These are phyloP conservation scores for Botryotinia globosa DNA, from an alignment of 2,329 filamentous ascomycete genomes.

Conservation along the genomic window DNA sequence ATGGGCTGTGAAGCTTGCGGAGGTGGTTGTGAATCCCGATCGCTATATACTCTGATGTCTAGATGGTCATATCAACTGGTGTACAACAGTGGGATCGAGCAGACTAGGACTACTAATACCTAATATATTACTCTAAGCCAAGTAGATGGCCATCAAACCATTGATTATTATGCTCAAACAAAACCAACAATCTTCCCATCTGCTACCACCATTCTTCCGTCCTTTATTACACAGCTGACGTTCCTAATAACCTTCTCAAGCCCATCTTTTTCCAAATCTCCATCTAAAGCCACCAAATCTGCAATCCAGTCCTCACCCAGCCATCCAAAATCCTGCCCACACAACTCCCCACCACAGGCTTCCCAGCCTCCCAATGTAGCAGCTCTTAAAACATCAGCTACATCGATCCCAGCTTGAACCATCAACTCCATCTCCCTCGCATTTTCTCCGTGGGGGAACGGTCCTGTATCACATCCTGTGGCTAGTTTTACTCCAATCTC, in stretches of 20 bases:
- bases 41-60: not conserved
- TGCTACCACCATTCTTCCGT: not conserved
- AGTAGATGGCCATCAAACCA: not conserved
- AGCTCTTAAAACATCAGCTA: not conserved
- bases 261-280: not conserved
- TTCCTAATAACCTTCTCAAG: not conserved
- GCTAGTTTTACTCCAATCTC: not conserved
- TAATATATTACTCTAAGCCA: not conserved
- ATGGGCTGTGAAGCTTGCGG: not conserved
- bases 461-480: not conserved
- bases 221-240: not conserved
- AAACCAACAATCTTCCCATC: slow-evolving; percentile 4
- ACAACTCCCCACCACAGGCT: not conserved
- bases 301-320: not conserved
- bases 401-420: not conserved
- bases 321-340: slow-evolving; percentile 12
- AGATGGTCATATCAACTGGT: not conserved
- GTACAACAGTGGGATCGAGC: not conserved
- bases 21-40: slow-evolving; percentile 5
- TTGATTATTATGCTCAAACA: not conserved
- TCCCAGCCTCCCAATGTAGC: slow-evolving; percentile 6
- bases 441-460: not conserved
- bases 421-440: not conserved
- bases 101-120: not conserved
- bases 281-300: not conserved